These are phyloP conservation scores for Saccharata proteae DNA, from an alignment of 2,329 filamentous ascomycete genomes.

Conservation along the genomic window DNA sequence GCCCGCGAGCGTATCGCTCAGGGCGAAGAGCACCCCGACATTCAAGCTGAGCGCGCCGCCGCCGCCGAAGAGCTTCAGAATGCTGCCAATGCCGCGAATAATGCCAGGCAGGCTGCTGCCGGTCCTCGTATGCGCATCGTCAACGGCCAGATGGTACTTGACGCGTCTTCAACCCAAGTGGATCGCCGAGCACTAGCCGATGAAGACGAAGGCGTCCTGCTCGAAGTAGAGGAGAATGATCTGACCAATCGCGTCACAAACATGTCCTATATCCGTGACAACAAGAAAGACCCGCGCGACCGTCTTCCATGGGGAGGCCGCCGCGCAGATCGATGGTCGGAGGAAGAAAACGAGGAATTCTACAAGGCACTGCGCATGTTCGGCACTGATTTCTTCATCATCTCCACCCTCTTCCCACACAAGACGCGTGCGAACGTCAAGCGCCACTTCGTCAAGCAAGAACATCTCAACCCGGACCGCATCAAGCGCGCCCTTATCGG, in stretches of 20 bases:
- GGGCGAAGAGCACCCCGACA: conserved; percentile 9
- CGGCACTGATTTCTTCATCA: conserved; percentile 74
- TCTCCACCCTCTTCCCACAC: conserved; percentile 61
- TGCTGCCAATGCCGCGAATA: conserved; percentile 11
- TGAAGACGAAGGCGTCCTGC: conserved; percentile 39
- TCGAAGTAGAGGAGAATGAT: conserved; percentile 65
- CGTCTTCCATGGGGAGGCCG: conserved; percentile 20
- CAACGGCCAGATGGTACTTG: conserved; percentile 60
- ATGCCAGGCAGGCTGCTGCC: conserved; percentile 15
- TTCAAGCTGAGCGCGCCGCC: conserved; percentile 12
- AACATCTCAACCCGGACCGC: conserved; percentile 50
- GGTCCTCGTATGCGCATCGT: conserved; percentile 51
- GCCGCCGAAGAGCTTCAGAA: conserved; percentile 11
- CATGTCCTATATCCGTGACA: conserved; percentile 55
- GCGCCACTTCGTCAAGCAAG: conserved; percentile 72
- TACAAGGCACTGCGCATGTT: conserved; percentile 65
- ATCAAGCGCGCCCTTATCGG: conserved; percentile 51
- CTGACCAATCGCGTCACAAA: conserved; percentile 61
- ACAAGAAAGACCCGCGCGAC: conserved; percentile 33
- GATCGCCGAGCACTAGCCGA: conserved; percentile 55
- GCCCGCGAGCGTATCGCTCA: conserved; percentile 18
- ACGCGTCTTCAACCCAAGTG: conserved; percentile 54
- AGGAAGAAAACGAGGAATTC: conserved; percentile 61
- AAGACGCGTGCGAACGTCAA: conserved; percentile 65
- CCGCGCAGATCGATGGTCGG: conserved; percentile 42